Percentiles rank a stretch among this genome's conserved stretches.
phyloP scores from a whole-genome alignment of 2,329 filamentous ascomycete genomes.

The Fusarium musae region DNA sequence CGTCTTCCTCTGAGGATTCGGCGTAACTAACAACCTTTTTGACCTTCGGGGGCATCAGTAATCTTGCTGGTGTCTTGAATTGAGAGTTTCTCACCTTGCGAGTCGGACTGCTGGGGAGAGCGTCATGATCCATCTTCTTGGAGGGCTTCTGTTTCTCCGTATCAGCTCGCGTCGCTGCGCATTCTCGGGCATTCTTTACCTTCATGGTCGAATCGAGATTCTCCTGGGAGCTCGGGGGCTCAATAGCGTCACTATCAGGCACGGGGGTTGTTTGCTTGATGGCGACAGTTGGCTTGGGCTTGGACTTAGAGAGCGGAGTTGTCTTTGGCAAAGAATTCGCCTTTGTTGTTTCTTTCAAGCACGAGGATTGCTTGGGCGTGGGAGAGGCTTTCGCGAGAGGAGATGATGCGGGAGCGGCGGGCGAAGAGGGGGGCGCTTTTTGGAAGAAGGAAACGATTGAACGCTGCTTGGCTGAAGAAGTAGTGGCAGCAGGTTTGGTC shows the following conservation, averaged over 20 bases:
- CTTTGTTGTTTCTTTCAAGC: slow-evolving; percentile 56
- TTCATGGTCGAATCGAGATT: slow-evolving; percentile 58
- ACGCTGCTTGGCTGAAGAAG: slow-evolving; percentile 54
- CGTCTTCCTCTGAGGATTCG: slow-evolving; percentile 84
- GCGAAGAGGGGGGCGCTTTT: slow-evolving; percentile 52
- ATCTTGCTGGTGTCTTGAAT: too few species aligned
- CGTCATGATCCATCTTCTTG: slow-evolving; percentile 16
- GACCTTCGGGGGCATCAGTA: slow-evolving; percentile 48
- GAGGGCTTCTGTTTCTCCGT: slow-evolving; percentile 54
- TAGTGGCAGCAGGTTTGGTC: slow-evolving; percentile 42
- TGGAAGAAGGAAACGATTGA: slow-evolving; percentile 59
- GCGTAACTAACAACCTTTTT: slow-evolving; percentile 79
- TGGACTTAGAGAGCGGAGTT: slow-evolving; percentile 51
- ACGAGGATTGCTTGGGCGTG: slow-evolving; percentile 47
- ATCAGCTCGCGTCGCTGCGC: slow-evolving; percentile 48
- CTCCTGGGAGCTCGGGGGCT: slow-evolving; percentile 75
- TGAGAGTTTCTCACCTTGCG: slow-evolving; percentile 70
- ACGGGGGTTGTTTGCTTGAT: slow-evolving; percentile 70
- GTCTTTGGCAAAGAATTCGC: slow-evolving; percentile 56
- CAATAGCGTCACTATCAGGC: slow-evolving; percentile 81
- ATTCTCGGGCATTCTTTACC: slow-evolving; percentile 30
- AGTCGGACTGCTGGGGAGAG: slow-evolving; percentile 73
- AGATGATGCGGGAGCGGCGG: slow-evolving; percentile 49
- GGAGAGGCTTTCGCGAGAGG: slow-evolving; percentile 49
- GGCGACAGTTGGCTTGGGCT: slow-evolving; percentile 47